A percentile compares a stretch with the other conserved stretches of the same genome.
These are phyloP conservation scores for Echinosophora koreensis DNA, from an alignment of 306 rosid genomes.

Conservation along the genomic window DNA sequence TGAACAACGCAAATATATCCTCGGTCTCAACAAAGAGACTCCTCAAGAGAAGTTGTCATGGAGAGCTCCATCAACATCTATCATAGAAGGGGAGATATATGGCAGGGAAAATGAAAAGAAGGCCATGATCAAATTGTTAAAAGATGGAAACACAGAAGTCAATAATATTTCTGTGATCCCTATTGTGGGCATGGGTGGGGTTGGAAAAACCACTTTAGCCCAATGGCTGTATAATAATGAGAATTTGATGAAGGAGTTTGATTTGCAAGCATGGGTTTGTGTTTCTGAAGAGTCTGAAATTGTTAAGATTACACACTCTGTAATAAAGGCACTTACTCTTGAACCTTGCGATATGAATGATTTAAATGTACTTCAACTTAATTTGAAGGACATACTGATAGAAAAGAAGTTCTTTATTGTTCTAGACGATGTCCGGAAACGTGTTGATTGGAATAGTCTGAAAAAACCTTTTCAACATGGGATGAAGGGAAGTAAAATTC, in stretches of 20 bases:
- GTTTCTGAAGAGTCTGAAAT: background rate
- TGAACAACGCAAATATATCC: background rate
- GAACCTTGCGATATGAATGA: background rate
- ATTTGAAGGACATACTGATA: too few species aligned
- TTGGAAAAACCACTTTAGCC: background rate
- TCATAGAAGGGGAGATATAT: background rate
- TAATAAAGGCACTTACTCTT: background rate
- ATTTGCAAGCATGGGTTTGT: conserved; percentile 7
- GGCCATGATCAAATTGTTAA: background rate
- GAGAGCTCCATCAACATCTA: background rate
- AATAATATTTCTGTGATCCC: background rate
- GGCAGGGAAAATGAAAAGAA: conserved; percentile 15
- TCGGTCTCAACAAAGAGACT: background rate
- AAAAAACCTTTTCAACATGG: background rate
- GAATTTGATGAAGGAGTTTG: background rate
- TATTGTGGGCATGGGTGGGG: conserved; percentile 1
- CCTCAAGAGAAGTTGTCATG: background rate
- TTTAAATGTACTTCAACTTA: background rate
- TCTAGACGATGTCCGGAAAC: conserved; percentile 14
- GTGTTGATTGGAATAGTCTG: background rate
- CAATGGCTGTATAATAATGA: background rate
- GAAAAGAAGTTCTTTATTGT: background rate
- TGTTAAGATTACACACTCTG: background rate
- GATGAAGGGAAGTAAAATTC: background rate
- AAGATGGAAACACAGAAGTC: background rate